These are phyloP conservation scores for Macrolepiota dolichaula DNA, from an alignment of 768 basidiomycete species.

Conservation along the genomic window DNA sequence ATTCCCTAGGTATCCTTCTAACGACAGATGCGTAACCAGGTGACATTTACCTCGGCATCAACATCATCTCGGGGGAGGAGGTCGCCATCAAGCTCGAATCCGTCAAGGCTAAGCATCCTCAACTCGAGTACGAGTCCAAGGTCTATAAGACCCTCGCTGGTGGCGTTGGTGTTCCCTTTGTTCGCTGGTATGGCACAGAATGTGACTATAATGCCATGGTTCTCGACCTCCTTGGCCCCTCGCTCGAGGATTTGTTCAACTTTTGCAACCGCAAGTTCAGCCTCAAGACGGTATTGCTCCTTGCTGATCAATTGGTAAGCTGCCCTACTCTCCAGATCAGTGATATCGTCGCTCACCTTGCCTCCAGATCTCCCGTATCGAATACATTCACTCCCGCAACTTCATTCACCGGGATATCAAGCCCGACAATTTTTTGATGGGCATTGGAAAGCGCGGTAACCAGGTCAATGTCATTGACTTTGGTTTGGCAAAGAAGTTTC, in stretches of 20 bases:
- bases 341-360: slow-evolving; percentile 18
- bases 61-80: slow-evolving; percentile 99
- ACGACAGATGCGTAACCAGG: slow-evolving; percentile 41
- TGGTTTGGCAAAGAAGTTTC: slow-evolving; percentile 98
- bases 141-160: slow-evolving; percentile 98
- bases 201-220: slow-evolving; percentile 99
- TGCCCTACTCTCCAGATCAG: slow-evolving; percentile 12
- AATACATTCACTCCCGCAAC: slow-evolving; percentile 99
- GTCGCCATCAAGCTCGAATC: slow-evolving; percentile 99
- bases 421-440: slow-evolving; percentile 99
- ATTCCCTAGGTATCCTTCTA: slow-evolving; percentile 10
- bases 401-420: slow-evolving; percentile 99
- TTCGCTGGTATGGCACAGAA: slow-evolving; percentile 91
- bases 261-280: slow-evolving; percentile 97
- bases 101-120: slow-evolving; percentile 99
- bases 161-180: slow-evolving; percentile 98
- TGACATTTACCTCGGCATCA: slow-evolving; percentile 99
- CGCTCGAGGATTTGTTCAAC: slow-evolving; percentile 89
- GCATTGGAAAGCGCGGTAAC: slow-evolving; percentile 98
- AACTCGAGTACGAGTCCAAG: slow-evolving; percentile 97
- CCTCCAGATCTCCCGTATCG: slow-evolving; percentile 90
- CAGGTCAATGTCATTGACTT: slow-evolving; percentile 99
- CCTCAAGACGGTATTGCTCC: slow-evolving; percentile 93
- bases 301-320: slow-evolving; percentile 93
- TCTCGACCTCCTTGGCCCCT: slow-evolving; percentile 90